phyloP scores from a whole-genome alignment of 1,284 basidiomycete species.

The Ganoderma lucidum region DNA sequence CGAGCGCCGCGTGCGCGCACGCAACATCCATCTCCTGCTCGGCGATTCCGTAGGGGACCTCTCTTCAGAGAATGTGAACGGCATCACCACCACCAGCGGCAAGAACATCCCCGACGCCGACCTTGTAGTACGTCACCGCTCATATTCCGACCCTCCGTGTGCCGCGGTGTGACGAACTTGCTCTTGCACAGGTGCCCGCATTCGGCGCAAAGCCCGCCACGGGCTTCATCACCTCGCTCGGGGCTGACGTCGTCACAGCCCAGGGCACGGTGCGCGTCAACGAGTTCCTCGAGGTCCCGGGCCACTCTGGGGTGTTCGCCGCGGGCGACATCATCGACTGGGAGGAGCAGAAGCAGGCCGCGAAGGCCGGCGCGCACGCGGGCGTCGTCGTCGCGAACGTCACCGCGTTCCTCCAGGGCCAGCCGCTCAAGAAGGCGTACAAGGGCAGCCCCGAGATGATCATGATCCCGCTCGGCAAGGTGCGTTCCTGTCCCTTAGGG shows the following conservation, averaged over 20 bases:
- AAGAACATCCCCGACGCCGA: constrained; percentile 59
- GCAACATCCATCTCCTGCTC: constrained; percentile 60
- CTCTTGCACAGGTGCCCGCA: constrained; percentile 50
- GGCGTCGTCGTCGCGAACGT: constrained; percentile 56
- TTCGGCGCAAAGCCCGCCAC: constrained; percentile 62
- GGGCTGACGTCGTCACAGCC: constrained; percentile 48
- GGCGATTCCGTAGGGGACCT: constrained; percentile 61
- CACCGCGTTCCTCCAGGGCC: constrained; percentile 50
- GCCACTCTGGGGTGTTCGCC: constrained; percentile 61
- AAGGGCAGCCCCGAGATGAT: constrained; percentile 61
- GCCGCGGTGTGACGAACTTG: neutral
- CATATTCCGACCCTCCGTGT: constrained; percentile 11
- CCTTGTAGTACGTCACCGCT: constrained; percentile 55
- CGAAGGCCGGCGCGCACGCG: constrained; percentile 55
- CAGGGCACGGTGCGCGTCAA: constrained; percentile 56
- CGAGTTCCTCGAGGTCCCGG: constrained; percentile 58
- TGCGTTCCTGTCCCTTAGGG: constrained; percentile 32
- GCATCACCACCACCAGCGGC: constrained; percentile 61
- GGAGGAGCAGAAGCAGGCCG: constrained; percentile 65
- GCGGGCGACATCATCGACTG: constrained; percentile 66
- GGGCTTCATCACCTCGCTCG: constrained; percentile 53
- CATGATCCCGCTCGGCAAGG: constrained; percentile 66
- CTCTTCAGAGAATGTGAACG: constrained; percentile 36
- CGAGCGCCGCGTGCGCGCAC: constrained; percentile 48
- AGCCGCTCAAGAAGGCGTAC: constrained; percentile 50